phyloP scores from a whole-genome alignment of 2,329 filamentous ascomycete species.

The Rugonectria rugulosa region DNA sequence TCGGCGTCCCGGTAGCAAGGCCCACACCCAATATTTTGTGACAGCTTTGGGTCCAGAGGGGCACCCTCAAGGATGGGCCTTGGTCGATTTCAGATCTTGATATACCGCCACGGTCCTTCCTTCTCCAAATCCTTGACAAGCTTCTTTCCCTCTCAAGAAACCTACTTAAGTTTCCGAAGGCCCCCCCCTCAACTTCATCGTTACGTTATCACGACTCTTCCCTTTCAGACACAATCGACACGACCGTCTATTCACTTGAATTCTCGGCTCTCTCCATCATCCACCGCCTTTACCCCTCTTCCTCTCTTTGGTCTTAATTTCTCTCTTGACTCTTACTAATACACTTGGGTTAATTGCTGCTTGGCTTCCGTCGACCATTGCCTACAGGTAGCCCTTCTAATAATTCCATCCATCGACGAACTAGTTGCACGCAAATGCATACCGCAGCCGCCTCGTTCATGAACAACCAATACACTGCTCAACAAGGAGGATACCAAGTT shows the following conservation, averaged over 20 bases:
- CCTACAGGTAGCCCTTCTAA: slow-evolving; percentile 25
- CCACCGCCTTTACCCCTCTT: slow-evolving; percentile 5
- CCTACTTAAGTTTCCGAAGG: slow-evolving; percentile 41
- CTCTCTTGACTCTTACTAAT: slow-evolving; percentile 21
- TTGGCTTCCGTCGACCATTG: slow-evolving; percentile 7
- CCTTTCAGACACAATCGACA: slow-evolving; percentile 24
- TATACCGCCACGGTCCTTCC: slow-evolving; percentile 38
- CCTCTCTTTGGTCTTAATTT: slow-evolving; percentile 14
- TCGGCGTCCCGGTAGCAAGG: slow-evolving; percentile 28
- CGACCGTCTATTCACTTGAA: slow-evolving; percentile 18
- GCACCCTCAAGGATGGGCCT: slow-evolving; percentile 31
- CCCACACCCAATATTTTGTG: slow-evolving; percentile 38
- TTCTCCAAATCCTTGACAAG: slow-evolving; percentile 36
- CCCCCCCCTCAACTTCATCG: slow-evolving; percentile 34
- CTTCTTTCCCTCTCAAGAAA: slow-evolving; percentile 37
- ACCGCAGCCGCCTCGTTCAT: slow-evolving; percentile 40
- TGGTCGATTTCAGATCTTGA: slow-evolving; percentile 40
- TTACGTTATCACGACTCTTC: slow-evolving; percentile 30
- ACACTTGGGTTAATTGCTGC: slow-evolving; percentile 14
- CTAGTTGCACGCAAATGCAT: slow-evolving; percentile 34
- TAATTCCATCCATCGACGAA: slow-evolving; percentile 4
- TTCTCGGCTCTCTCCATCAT: slow-evolving; percentile 20
- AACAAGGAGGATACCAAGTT: slow-evolving; percentile 40
- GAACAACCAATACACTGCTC: slow-evolving; percentile 38
- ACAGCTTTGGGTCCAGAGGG: slow-evolving; percentile 38